Base-by-base conservation (phyloP, 2,329 filamentous ascomycete genomes). In the Nemania diffusa region DNA sequence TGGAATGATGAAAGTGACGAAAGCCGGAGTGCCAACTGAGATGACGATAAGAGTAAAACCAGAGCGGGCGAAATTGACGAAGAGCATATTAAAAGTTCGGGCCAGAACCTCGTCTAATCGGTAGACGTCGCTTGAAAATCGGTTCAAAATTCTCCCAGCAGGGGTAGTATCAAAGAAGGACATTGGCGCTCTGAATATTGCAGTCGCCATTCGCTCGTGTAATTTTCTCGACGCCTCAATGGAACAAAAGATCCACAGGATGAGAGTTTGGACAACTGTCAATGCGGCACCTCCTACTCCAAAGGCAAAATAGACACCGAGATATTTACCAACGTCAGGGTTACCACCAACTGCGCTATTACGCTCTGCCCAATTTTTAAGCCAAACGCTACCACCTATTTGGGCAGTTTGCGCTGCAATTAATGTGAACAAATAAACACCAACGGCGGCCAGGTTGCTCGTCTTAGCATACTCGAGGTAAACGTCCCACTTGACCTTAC, bases 221-320 rank as follows among this genome's bases (percentile, higher is more conserved):
- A 99, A 86, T 82, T 98, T 99, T 69, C 96, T 89, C 22, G 95
- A 97, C 57, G 96, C 96, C 89, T 99, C 96, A 70, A 99, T 99
- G 4, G 96, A 98, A 82, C 97, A 99, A 83, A 99, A 98, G 72
- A 99, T 98, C 96, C 96, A 99, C 29, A 99, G 85, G 71, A 99
- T 94, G 73, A 99, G 83, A 5, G 95, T 98, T 81, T 98, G 96
- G 32, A 97, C 77, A 48, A 98, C 93, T 2, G 97, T 95, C 70
- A 99, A 84, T 50, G 88, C 85, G 46, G 96, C 91, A 27, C 92
- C 91, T 34, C 95, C 95, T 58, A 99, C 87, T 55, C 96, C 97
- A 80, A 99, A 92, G 17, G 92, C 93, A 80, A 99, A 96, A 82
- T 99, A 99, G 71, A 99, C 89, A 65, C 95, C 93, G 76, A 99